Conservation (phyloP, 1,139 yeast genomes). For the Diutina pseudorugosa region DNA sequence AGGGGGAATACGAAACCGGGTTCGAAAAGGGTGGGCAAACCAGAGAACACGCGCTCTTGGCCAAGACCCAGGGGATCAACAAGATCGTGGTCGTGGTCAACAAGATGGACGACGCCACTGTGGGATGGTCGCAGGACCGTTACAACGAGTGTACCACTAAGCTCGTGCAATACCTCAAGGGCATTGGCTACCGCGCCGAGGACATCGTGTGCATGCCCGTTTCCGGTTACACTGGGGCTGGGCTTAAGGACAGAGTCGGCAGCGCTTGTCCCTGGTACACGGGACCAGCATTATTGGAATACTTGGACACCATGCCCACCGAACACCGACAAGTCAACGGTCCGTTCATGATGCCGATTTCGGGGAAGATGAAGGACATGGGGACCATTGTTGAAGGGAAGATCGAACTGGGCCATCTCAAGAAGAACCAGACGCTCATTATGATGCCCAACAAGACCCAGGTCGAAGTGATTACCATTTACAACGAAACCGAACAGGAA, state of each 20-base stretch:
- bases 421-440: slow-evolving; percentile 61
- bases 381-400: slow-evolving; percentile 98
- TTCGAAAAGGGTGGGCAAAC: slow-evolving; percentile 99
- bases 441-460: slow-evolving; percentile 85
- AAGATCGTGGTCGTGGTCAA: slow-evolving; percentile 86
- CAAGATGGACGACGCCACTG: slow-evolving; percentile 99
- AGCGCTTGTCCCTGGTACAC: slow-evolving; percentile 82
- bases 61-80: slow-evolving; percentile 97
- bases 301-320: slow-evolving; percentile 70
- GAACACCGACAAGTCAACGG: slow-evolving; percentile 82
- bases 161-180: slow-evolving; percentile 66
- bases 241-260: slow-evolving; percentile 76
- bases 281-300: slow-evolving; percentile 89
- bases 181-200: slow-evolving; percentile 79
- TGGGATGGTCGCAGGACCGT: slow-evolving; percentile 89
- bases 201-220: slow-evolving; percentile 93
- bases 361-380: slow-evolving; percentile 90
- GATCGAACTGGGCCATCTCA: slow-evolving; percentile 82
- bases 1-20: slow-evolving; percentile 98
- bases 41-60: slow-evolving; percentile 94
- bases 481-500: slow-evolving; percentile 92
- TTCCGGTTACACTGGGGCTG: slow-evolving; percentile 96
- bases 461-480: slow-evolving; percentile 79
- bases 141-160: slow-evolving; percentile 90
- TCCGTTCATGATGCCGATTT: slow-evolving; percentile 93